Conservation (phyloP, 2,329 filamentous ascomycete genomes). For the Aspergillus fijiensis region DNA sequence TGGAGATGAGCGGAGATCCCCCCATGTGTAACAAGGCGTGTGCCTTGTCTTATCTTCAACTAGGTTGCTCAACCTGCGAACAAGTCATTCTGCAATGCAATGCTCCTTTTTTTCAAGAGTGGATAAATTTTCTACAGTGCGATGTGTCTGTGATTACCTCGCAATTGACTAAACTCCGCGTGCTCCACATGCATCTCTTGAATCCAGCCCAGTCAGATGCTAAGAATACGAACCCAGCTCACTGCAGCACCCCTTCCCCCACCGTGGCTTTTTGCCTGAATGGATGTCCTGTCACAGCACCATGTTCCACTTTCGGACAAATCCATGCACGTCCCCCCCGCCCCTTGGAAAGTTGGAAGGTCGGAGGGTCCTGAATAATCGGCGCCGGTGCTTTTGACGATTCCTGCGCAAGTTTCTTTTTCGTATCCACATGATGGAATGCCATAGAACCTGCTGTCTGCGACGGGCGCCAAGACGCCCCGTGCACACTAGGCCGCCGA, state of each 20-base stretch:
- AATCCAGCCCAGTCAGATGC: not conserved
- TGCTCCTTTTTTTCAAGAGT: not conserved
- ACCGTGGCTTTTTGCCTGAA: slow-evolving; percentile 1
- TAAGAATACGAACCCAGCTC: slow-evolving; percentile 2
- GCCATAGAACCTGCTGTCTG: not conserved
- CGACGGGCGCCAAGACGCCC: not conserved
- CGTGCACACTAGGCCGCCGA: slow-evolving; percentile 1
- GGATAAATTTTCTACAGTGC: not conserved
- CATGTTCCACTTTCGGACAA: not conserved
- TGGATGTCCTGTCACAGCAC: not conserved
- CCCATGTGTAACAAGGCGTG: not conserved
- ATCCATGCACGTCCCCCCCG: slow-evolving; percentile 1
- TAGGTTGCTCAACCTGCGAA: not conserved
- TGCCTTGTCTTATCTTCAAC: too few relatives aligned
- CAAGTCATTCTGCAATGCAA: not conserved
- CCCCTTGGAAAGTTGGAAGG: not conserved
- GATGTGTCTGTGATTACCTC: not conserved
- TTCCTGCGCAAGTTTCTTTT: not conserved
- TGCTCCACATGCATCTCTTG: not conserved
- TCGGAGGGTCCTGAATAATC: not conserved
- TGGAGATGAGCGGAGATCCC: not conserved
- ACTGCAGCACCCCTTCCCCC: not conserved
- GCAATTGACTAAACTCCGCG: not conserved
- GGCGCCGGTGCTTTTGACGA: not conserved
- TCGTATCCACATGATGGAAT: slow-evolving; percentile 2